Conservation (phyloP, 2,329 filamentous ascomycete species). For the Ceratocystis colombiana region DNA sequence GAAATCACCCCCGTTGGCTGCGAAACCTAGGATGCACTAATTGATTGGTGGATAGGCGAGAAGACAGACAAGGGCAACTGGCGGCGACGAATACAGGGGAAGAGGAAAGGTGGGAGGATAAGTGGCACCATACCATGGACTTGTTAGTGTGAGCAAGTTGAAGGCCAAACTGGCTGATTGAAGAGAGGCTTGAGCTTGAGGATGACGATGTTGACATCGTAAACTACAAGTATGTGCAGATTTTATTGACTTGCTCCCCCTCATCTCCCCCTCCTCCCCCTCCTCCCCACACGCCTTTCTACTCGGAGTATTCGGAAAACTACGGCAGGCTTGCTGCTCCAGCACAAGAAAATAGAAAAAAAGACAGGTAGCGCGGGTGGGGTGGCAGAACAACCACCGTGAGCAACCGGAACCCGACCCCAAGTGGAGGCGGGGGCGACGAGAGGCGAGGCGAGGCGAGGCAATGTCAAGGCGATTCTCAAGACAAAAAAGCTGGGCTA, state of each 20-base stretch:
- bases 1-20: not conserved
- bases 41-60: constrained; percentile 11
- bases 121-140: not conserved
- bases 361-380: not conserved
- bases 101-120: not conserved
- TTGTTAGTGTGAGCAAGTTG: not conserved
- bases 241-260: not conserved
- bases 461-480: not conserved
- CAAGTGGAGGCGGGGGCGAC: not conserved
- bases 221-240: not conserved
- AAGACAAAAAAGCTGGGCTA: not conserved
- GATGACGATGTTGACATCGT: not conserved
- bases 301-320: not conserved
- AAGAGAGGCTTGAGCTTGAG: not conserved
- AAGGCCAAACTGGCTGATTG: not conserved
- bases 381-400: not conserved
- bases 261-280: not conserved
- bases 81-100: not conserved
- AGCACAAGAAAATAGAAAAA: not conserved
- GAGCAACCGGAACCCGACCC: not conserved
- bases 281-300: not conserved
- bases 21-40: not conserved
- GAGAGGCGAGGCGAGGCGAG: not conserved
- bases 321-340: not conserved
- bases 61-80: not conserved